A percentile compares a stretch with the other conserved stretches of the same genome.
phyloP scores from a whole-genome alignment of 768 basidiomycete genomes.

The Hydnum rufescens region DNA sequence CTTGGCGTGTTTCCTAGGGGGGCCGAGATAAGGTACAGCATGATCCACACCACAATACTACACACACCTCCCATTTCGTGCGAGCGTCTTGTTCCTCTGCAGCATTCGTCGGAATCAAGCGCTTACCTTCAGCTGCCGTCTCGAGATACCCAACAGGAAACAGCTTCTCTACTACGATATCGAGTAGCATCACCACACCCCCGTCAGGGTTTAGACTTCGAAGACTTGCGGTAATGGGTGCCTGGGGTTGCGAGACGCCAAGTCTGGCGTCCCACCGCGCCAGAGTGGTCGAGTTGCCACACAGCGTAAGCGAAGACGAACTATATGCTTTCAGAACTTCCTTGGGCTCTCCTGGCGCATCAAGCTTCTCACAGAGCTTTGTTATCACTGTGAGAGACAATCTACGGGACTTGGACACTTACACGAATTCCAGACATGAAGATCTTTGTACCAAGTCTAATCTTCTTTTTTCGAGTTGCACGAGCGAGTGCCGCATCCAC shows the following conservation, averaged over 20 bases:
- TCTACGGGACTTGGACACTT: slow-evolving; percentile 6
- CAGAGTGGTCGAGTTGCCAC: slow-evolving; percentile 72
- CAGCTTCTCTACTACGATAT: slow-evolving; percentile 50
- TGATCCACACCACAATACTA: neutral
- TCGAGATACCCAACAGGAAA: slow-evolving; percentile 72
- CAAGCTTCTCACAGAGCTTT: slow-evolving; percentile 28
- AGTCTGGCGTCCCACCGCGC: slow-evolving; percentile 78
- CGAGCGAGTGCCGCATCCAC: slow-evolving; percentile 55
- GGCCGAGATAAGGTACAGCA: neutral
- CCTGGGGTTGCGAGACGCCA: slow-evolving; percentile 35
- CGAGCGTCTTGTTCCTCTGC: slow-evolving; percentile 42
- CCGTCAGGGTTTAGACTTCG: slow-evolving; percentile 67
- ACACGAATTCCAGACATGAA: slow-evolving; percentile 65
- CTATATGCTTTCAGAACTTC: slow-evolving; percentile 71
- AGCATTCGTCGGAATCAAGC: slow-evolving; percentile 36
- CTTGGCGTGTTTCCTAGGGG: neutral
- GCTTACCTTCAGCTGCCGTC: slow-evolving; percentile 30
- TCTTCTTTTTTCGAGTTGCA: slow-evolving; percentile 42
- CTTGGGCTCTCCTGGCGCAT: slow-evolving; percentile 50
- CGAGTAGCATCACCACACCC: slow-evolving; percentile 53
- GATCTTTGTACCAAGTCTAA: slow-evolving; percentile 69
- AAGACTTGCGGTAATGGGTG: slow-evolving; percentile 54
- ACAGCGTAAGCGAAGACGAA: slow-evolving; percentile 41
- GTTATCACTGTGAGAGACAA: slow-evolving; percentile 1
- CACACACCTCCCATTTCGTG: slow-evolving; percentile 50